Base-by-base conservation (phyloP, 1,284 basidiomycete genomes). In the Ceratobasidium sp. region DNA sequence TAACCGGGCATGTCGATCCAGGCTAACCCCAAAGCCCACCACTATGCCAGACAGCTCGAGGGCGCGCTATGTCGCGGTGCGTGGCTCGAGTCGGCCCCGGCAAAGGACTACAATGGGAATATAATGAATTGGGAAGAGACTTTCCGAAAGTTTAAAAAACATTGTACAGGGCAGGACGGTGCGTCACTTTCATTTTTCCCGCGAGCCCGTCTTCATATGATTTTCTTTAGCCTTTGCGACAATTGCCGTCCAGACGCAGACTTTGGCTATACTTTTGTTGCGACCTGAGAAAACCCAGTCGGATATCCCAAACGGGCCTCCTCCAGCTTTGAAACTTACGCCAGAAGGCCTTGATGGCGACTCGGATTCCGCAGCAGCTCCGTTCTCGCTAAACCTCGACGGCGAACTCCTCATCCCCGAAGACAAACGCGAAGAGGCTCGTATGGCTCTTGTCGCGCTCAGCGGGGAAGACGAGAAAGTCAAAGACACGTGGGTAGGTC, bases 111-210 rank as follows among this genome's bases (percentile, higher is more conserved):
- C 13, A 89, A 89, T 62, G 90, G 88, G 19, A 78, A 80, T 0
- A 79, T 82, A 8, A 81, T 96, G 37, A 84, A 88, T 13, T 96
- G 94, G 95, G 85, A 87, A 1, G 92, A 95, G 79, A 86, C 95
- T 19, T 83, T 95, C 31, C 86, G 93, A 78, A 96, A 97, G 81
- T 95, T 94, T 85, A 91, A 92, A 79, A 96, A 96, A 79, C 94
- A 96, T 79, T 92, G 90, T 74, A 81, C 81, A 8, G 81, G 81
- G n/a, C 81, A 81, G 77, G 80, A 82, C 84, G 80, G 27, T 77
- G 68, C 6, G 61, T 72, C 41, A 43, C 74, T 62, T 46, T 34
- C 46, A 39, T 58, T 48, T 31, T 13, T 24, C 14, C 11, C 27
- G 8, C 29, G 48, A 39, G 24, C 11, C 6, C 19, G 9, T 24